Base-by-base conservation (phyloP, 2,329 filamentous ascomycete species). In the Xylaria polymorpha region DNA sequence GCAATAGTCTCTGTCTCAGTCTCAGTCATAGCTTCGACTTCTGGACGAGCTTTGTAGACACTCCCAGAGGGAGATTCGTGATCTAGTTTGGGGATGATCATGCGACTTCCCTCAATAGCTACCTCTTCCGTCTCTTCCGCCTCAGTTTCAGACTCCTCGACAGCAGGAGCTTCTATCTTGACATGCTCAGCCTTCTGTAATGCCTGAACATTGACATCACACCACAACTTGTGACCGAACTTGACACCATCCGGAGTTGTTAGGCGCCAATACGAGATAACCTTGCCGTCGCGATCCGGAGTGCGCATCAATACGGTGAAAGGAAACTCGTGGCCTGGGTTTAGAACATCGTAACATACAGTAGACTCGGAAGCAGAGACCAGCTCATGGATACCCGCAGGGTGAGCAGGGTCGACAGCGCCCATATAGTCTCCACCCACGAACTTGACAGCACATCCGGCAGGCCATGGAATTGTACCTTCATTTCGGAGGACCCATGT, bases 381-480 rank as follows among this genome's bases (percentile, higher is more conserved):
- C 67, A 98, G 90, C 74, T 94, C 90, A 46, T 87, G 86, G 66
- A 94, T 89, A 74, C 91, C 92, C n/a, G 92, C 90, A 29, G 94
- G 92, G 76, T 92, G 92, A 70, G 86, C 87, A 61, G 92, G 90
- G 79, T 97, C 93, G 64, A 97, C 87, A 74, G 94, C 92, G 75
- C 97, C 93, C 96, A 99, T 98, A 82, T 95, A 94, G 80, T 98
- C 95, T 60, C 96, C 96, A 67, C 95, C 94, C 68, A 97, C 92
- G 77, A 94, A 98, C 81, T 92, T 93, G 75, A 98, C 92, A 66
- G 91, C 92, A 85, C 94, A 97, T 70, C 94, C 96, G 64, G 90
- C 88, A 44, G 96, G 96, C 96, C 96, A 99, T 14, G 90, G 81
- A 59, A 85, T 83, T 12, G 88, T 88, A 35, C 96, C 95, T 22